These are phyloP conservation scores for Curvularia spicifera DNA, from an alignment of 2,329 filamentous ascomycete genomes.

Conservation along the genomic window DNA sequence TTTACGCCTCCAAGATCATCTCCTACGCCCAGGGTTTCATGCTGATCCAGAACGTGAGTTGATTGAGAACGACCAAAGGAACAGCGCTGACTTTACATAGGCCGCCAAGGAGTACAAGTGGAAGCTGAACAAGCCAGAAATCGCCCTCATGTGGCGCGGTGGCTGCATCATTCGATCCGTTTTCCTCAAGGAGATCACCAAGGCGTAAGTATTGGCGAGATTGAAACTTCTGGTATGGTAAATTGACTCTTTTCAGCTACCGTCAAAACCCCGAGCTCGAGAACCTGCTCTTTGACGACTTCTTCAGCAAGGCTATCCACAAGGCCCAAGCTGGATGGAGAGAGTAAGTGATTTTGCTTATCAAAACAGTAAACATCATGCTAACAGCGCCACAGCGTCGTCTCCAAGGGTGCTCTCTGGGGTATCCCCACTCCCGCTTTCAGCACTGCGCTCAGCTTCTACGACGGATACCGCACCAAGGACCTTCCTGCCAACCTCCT, in stretches of 20 bases:
- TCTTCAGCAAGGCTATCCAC: conserved; percentile 99
- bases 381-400: conserved; percentile 67
- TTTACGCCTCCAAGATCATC: conserved; percentile 99
- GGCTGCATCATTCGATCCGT: conserved; percentile 99
- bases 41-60: conserved; percentile 93
- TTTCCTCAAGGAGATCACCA: conserved; percentile 99
- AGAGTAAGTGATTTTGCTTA: conserved; percentile 37
- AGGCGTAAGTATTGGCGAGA: conserved; percentile 60
- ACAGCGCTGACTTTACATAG: conserved; percentile 53
- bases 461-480: conserved; percentile 97
- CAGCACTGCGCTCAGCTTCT: conserved; percentile 97
- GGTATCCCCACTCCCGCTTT: conserved; percentile 97
- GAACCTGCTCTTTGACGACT: conserved; percentile 98
- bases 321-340: conserved; percentile 72
- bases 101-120: conserved; percentile 94
- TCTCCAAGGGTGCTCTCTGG: conserved; percentile 89
- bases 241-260: conserved; percentile 53
- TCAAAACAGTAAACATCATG: background rate
- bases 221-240: background rate
- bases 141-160: conserved; percentile 99
- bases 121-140: conserved; percentile 99
- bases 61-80: background rate
- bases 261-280: conserved; percentile 91
- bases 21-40: conserved; percentile 99
- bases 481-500: conserved; percentile 97